Conservation (phyloP, 306 rosid genomes). For the Sphenostylis stenocarpa region DNA sequence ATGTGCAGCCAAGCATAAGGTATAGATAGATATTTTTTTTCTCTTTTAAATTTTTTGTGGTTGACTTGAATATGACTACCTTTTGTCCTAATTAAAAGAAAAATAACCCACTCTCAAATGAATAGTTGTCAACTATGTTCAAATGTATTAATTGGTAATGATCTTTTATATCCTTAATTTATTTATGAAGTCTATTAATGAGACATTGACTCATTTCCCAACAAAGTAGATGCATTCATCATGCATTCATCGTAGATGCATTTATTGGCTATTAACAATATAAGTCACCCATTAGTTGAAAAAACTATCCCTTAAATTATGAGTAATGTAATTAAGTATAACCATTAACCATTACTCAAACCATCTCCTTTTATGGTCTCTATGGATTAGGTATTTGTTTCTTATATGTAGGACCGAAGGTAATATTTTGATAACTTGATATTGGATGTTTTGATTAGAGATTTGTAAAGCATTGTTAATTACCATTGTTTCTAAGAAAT, state of each 20-base stretch:
- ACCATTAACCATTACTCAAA: background rate
- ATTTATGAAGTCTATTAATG: background rate
- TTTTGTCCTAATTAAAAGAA: background rate
- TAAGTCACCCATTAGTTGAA: background rate
- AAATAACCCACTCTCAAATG: background rate
- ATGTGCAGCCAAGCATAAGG: constrained; percentile 92
- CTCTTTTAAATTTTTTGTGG: background rate
- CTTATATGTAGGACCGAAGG: background rate
- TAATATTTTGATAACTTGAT: background rate
- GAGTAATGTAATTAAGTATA: background rate
- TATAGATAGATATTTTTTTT: constrained; percentile 27
- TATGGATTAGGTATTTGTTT: background rate
- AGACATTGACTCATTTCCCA: background rate
- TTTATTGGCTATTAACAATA: background rate
- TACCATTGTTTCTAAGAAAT: constrained; percentile 22
- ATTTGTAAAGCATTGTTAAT: background rate
- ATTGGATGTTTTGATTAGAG: background rate
- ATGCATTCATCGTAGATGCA: background rate
- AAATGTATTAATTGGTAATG: background rate
- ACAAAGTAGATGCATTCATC: background rate
- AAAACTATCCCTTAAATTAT: background rate
- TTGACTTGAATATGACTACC: constrained; percentile 1
- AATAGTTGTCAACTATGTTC: background rate
- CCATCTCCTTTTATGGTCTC: too few species aligned
- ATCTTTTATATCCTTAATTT: background rate